Conservation (phyloP, 148 eudicot genomes). For the Cornus florida region DNA sequence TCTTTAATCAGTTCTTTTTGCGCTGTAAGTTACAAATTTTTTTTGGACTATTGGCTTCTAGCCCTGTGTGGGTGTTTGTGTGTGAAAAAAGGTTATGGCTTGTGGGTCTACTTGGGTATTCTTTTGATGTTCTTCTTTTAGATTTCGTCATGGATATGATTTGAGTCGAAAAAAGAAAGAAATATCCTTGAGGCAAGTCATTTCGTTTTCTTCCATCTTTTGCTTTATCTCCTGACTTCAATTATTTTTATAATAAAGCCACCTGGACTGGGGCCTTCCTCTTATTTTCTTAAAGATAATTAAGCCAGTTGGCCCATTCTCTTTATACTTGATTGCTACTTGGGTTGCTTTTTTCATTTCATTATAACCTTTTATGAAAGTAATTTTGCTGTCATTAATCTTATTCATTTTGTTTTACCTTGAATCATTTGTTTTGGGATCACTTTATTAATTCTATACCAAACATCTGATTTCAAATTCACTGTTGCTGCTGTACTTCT, state of each 20-base stretch:
- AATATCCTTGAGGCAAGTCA: conserved; percentile 14
- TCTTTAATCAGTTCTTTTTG: background rate
- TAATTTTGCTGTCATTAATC: background rate
- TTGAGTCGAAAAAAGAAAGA: conserved; percentile 10
- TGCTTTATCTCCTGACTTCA: conserved; percentile 8
- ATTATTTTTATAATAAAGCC: background rate
- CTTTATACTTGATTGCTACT: background rate
- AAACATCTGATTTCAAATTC: too few species aligned
- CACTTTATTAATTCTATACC: too few species aligned
- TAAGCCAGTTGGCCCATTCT: background rate
- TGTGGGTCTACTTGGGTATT: background rate
- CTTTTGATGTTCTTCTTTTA: background rate
- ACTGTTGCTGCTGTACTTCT: too few species aligned
- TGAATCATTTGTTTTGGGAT: too few species aligned
- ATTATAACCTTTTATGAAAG: background rate
- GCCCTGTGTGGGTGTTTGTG: too few species aligned
- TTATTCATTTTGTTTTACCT: too few species aligned
- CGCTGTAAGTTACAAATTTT: background rate
- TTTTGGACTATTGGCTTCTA: background rate
- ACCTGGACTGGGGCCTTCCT: background rate
- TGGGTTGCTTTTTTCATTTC: background rate
- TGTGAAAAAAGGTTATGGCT: conserved; percentile 17
- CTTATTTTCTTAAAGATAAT: background rate
- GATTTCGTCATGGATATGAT: conserved; percentile 9
- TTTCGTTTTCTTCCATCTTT: conserved; percentile 20